Evolutionary conservation across 106 monocot species (phyloP).

Genomic region (Allium cepa): DNA sequence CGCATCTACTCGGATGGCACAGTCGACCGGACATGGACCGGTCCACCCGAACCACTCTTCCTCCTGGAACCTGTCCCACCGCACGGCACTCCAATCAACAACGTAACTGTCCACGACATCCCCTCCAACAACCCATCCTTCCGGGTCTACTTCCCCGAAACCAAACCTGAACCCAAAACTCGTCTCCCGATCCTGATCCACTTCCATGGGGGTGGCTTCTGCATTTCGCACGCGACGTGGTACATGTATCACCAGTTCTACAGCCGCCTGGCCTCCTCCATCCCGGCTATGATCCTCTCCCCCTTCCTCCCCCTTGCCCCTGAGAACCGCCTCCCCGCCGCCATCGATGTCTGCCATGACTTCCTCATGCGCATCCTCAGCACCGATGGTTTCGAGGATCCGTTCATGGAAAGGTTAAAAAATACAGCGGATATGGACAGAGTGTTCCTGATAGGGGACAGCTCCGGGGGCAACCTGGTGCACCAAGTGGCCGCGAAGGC

Average conservation of each 20-base stretch:
- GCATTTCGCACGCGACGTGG: conserved; percentile 58
- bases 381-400: not conserved
- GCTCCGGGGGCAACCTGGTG: conserved; percentile 78
- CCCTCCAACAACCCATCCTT: conserved; percentile 24
- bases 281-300: conserved; percentile 50
- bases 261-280: conserved; percentile 42
- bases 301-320: conserved; percentile 68
- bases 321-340: conserved; percentile 76
- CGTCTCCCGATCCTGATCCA: conserved; percentile 54
- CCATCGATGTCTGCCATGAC: conserved; percentile 30
- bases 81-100: conserved; percentile 23
- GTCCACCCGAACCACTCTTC: conserved; percentile 48
- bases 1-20: conserved; percentile 63
- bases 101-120: conserved; percentile 55
- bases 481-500: conserved; percentile 44
- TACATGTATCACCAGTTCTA: conserved; percentile 87
- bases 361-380: conserved; percentile 52
- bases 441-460: conserved; percentile 80
- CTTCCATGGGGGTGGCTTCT: conserved; percentile 93
- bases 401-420: conserved; percentile 2
- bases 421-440: conserved; percentile 42
- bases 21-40: conserved; percentile 91
- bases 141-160: conserved; percentile 52
- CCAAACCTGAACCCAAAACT: not conserved
- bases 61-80: conserved; percentile 47